Percentiles rank a stretch among this genome's conserved stretches.
Evolutionary conservation across 2,329 filamentous ascomycete genomes (phyloP).

Genomic region (Cladophialophora yegresii): DNA sequence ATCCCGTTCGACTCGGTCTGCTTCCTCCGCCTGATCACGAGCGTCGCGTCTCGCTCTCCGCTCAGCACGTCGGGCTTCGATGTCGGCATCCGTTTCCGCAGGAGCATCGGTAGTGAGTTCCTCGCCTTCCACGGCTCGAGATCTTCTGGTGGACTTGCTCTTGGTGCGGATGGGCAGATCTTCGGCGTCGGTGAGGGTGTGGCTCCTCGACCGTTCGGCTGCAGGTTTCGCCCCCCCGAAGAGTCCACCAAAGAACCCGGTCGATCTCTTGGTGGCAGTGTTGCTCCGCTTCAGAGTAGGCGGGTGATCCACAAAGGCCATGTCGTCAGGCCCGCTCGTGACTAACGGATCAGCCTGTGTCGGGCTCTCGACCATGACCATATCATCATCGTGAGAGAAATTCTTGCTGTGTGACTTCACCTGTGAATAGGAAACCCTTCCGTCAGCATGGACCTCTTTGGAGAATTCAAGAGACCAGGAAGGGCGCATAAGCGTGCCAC

Average conservation of each 20-base stretch:
- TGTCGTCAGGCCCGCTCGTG: slow-evolving; percentile 53
- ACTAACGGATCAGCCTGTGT: slow-evolving; percentile 50
- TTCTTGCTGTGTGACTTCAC: slow-evolving; percentile 36
- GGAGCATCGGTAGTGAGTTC: slow-evolving; percentile 51
- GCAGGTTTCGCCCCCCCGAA: slow-evolving; percentile 60
- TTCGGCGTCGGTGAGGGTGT: slow-evolving; percentile 34
- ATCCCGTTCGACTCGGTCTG: slow-evolving; percentile 41
- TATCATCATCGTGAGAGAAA: slow-evolving; percentile 50
- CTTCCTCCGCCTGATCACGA: slow-evolving; percentile 46
- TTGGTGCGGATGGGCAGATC: slow-evolving; percentile 37
- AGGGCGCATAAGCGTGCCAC: slow-evolving; percentile 19
- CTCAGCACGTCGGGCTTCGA: slow-evolving; percentile 64
- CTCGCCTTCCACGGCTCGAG: slow-evolving; percentile 55
- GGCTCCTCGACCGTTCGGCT: slow-evolving; percentile 36
- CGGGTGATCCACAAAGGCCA: slow-evolving; percentile 55
- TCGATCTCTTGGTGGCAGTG: slow-evolving; percentile 63
- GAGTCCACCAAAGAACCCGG: slow-evolving; percentile 60
- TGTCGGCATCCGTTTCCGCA: slow-evolving; percentile 56
- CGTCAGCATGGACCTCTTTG: slow-evolving; percentile 32
- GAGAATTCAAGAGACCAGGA: slow-evolving; percentile 33
- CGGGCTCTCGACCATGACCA: slow-evolving; percentile 57
- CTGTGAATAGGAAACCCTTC: slow-evolving; percentile 37
- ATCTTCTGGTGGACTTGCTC: slow-evolving; percentile 44
- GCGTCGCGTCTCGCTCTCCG: slow-evolving; percentile 59
- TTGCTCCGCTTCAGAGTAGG: slow-evolving; percentile 61